Conservation (phyloP, 192 early-diverging fungal genomes). For the Spizellomyces punctatus region DNA sequence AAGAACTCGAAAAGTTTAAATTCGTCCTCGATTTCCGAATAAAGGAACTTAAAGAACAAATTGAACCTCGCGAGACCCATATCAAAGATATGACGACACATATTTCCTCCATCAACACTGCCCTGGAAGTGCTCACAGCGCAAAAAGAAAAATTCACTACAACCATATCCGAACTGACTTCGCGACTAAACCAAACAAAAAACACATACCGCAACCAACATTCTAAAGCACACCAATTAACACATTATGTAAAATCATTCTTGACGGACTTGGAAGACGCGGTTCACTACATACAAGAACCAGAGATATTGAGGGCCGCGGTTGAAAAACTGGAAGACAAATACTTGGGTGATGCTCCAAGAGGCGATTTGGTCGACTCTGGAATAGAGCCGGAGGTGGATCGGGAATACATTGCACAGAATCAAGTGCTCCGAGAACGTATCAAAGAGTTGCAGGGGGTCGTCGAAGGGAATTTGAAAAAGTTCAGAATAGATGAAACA, state of each 20-base stretch:
- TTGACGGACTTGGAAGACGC: conserved; percentile 42
- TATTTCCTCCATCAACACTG: conserved; percentile 52
- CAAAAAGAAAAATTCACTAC: conserved; percentile 31
- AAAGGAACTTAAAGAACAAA: conserved; percentile 61
- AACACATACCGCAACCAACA: conserved; percentile 33
- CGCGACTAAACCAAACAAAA: conserved; percentile 32
- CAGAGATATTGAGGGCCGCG: conserved; percentile 35
- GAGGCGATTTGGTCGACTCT: conserved; percentile 11
- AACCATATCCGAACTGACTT: conserved; percentile 33
- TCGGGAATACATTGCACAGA: conserved; percentile 42
- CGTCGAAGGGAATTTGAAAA: conserved; percentile 32
- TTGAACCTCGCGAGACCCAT: conserved; percentile 58
- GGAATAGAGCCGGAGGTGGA: conserved; percentile 45
- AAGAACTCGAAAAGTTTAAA: conserved; percentile 67
- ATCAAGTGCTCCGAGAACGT: conserved; percentile 34
- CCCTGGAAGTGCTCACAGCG: conserved; percentile 42
- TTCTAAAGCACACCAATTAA: conserved; percentile 32
- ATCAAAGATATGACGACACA: conserved; percentile 54
- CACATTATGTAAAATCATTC: conserved; percentile 36
- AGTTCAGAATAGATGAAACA: conserved; percentile 47
- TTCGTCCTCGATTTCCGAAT: conserved; percentile 61
- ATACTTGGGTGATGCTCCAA: background rate
- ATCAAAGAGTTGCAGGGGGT: conserved; percentile 28
- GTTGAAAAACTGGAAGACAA: background rate
- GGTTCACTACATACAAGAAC: conserved; percentile 52